Base-by-base conservation (phyloP, 257 asterid genomes). In the Fraxinus cuspidata region DNA sequence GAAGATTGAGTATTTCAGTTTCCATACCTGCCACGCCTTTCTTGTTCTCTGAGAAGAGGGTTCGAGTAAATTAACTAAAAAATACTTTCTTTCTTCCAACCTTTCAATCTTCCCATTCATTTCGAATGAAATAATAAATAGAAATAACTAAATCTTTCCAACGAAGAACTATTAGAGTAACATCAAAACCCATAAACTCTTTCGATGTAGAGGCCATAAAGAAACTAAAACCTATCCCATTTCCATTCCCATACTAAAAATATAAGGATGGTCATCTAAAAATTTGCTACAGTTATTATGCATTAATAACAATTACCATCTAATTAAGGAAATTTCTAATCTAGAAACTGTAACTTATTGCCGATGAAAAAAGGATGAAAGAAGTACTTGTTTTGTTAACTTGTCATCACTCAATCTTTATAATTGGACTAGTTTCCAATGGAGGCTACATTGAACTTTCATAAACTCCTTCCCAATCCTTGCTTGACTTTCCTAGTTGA, bases 401-500 rank as follows among this genome's bases (percentile, higher is more conserved):
- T 21, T 60, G 31, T 60, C 68, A 21, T 60, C 25, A 60, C 68
- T 60, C 68, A 3, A 60, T 60, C 68, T 25, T 56, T 60, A 25
- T 60, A 60, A 60, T 60, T 19, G 65, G 8, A 56, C 65, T 38
- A 7, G 12, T 60, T 25, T 60, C 32, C 7, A 40, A 7, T 71
- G 35, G 34, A 40, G 58, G 38, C 60, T 71, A 15, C 74, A 71
- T 38, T 71, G 28, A 71, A 38, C 58, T 10, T 25, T 21, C 35
- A 8, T 21, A 21, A 1, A 0, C 34, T 10, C 34, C 51, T 18
- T 5, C 27, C 11, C 3, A 10, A n/a, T 38, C 29, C 42, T 10
- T n/a, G 47, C 65, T 53, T 16, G 13, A 37, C 35, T 80, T 10
- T n/a, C 15, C 38, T 65, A 71, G 34, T 71, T 47, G 71, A 60